Evolutionary conservation across 2,329 filamentous ascomycete genomes (phyloP).

Genomic region (Cladorrhinum sp.): DNA sequence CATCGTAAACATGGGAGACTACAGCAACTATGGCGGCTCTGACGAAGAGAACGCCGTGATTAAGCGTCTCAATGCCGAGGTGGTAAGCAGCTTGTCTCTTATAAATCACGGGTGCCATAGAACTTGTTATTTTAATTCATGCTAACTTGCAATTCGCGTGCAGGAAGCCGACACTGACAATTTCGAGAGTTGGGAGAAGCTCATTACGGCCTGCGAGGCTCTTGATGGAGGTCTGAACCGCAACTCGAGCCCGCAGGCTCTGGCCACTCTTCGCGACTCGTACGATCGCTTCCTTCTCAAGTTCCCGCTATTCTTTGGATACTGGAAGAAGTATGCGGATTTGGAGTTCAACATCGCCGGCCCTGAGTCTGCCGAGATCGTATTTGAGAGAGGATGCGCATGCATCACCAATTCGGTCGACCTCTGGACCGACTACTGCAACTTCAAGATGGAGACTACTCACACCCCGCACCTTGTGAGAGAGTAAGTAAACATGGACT

Average conservation of each 20-base stretch:
- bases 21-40: constrained; percentile 64
- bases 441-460: constrained; percentile 96
- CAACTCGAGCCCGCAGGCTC: constrained; percentile 92
- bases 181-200: constrained; percentile 92
- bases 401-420: constrained; percentile 93
- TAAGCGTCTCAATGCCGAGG: constrained; percentile 71
- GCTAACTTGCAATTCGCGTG: constrained; percentile 25
- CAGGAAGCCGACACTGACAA: constrained; percentile 75
- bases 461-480: constrained; percentile 92
- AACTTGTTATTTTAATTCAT: not conserved
- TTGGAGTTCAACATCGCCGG: constrained; percentile 95
- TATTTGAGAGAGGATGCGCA: constrained; percentile 92
- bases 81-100: constrained; percentile 56
- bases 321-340: constrained; percentile 99
- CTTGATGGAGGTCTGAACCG: constrained; percentile 93
- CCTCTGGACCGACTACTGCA: constrained; percentile 95
- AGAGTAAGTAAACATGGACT: constrained; percentile 88
- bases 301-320: constrained; percentile 93
- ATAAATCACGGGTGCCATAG: not conserved
- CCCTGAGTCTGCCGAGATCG: constrained; percentile 96
- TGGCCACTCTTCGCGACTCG: constrained; percentile 78
- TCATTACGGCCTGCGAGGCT: constrained; percentile 76
- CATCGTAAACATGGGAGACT: constrained; percentile 61
- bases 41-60: constrained; percentile 83
- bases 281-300: constrained; percentile 93